A percentile compares a stretch with the other conserved stretches of the same genome.
phyloP scores from a whole-genome alignment of 1,139 yeast species.

The Sugiyamaella xylanicola region DNA sequence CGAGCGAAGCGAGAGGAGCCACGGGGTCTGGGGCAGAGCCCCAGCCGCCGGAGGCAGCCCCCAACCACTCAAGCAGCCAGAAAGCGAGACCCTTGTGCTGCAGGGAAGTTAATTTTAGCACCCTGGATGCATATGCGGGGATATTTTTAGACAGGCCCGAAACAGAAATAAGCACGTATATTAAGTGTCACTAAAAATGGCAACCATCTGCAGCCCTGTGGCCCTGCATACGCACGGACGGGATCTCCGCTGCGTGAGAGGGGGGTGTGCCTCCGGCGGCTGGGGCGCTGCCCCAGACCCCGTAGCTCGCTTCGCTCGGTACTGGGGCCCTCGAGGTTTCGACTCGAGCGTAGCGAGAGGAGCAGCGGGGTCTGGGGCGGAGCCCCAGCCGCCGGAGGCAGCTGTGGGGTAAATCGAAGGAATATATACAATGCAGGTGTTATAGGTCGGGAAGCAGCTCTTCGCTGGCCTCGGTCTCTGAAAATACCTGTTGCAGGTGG shows the following conservation, averaged over 20 bases:
- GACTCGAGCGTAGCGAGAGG: not conserved
- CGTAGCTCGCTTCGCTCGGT: not conserved
- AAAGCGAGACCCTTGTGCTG: not conserved
- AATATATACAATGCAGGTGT: not conserved
- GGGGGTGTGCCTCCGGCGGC: not conserved
- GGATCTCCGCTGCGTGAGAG: not conserved
- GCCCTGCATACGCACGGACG: not conserved
- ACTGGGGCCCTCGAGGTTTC: not conserved
- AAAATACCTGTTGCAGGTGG: conserved; percentile 6
- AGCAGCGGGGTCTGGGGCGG: too few species aligned
- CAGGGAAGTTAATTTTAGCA: not conserved
- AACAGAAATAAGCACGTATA: not conserved
- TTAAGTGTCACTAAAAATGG: not conserved
- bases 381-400: too few species aligned
- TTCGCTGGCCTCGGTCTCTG: conserved; percentile 9
- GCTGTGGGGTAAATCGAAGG: too few species aligned
- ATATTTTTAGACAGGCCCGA: not conserved
- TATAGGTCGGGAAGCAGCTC: not conserved
- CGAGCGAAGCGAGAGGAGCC: not conserved
- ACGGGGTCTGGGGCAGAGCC: not conserved
- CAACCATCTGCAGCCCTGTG: not conserved
- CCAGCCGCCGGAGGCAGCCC: not conserved
- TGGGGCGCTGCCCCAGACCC: not conserved
- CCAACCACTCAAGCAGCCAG: not conserved
- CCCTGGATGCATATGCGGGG: not conserved